Evolutionary conservation across 148 eudicot species (phyloP).

Genomic region (Silene conica): DNA sequence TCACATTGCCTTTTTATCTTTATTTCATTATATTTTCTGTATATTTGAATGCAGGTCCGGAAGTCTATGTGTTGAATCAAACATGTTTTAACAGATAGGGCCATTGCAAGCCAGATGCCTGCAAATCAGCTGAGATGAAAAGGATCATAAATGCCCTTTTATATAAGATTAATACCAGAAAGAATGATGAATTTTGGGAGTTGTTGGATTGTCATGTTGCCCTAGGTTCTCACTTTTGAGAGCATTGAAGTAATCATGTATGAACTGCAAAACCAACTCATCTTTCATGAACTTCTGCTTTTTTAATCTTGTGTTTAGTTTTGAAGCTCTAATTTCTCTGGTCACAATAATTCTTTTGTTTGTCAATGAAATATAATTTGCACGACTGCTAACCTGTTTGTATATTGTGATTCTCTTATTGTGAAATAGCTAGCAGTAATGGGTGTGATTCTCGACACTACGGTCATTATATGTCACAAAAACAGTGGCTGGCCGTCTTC

Average conservation of each 20-base stretch:
- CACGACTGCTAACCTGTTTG: too few relatives aligned
- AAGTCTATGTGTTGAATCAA: conserved; percentile 88
- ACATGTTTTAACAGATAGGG: conserved; percentile 83
- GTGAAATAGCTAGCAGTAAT: too few relatives aligned
- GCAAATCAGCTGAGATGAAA: conserved; percentile 81
- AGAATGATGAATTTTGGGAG: not conserved
- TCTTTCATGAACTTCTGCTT: not conserved
- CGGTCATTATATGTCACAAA: too few relatives aligned
- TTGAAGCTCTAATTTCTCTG: too few relatives aligned
- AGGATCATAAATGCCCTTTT: conserved; percentile 73
- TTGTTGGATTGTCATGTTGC: not conserved
- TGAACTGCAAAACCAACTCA: conserved; percentile 1
- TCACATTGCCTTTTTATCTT: not conserved
- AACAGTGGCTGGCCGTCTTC: too few relatives aligned
- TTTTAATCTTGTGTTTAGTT: not conserved
- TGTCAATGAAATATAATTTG: too few relatives aligned
- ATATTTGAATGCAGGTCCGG: conserved; percentile 46
- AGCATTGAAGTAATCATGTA: not conserved
- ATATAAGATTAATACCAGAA: conserved; percentile 2
- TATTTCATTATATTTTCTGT: not conserved
- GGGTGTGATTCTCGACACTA: not conserved
- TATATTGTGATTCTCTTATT: too few relatives aligned
- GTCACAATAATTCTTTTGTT: too few relatives aligned
- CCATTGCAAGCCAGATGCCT: conserved; percentile 75
- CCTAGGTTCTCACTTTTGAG: not conserved